Evolutionary conservation across 768 basidiomycete genomes (phyloP).

Genomic region (Cubamyces sp.): DNA sequence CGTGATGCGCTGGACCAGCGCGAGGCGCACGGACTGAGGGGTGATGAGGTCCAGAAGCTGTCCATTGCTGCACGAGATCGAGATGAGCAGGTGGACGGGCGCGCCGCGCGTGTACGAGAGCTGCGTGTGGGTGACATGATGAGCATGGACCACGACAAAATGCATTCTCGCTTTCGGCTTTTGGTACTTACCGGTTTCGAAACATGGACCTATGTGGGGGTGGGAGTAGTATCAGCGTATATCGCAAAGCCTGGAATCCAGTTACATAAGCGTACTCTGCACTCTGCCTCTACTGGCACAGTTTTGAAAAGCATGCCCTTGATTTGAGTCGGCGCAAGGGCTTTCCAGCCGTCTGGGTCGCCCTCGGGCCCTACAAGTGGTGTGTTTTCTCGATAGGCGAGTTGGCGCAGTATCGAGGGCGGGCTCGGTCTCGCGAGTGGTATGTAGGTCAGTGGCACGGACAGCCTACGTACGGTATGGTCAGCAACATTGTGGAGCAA

Average conservation of each 20-base stretch:
- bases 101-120: conserved; percentile 31
- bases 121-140: conserved; percentile 5
- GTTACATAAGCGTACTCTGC: conserved; percentile 17
- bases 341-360: conserved; percentile 34
- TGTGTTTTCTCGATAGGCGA: conserved; percentile 28
- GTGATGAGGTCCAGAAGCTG: conserved; percentile 29
- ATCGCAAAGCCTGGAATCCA: neutral
- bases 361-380: conserved; percentile 29
- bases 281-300: conserved; percentile 17
- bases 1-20: conserved; percentile 23
- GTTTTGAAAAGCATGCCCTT: conserved; percentile 29
- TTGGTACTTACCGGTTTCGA: conserved; percentile 22
- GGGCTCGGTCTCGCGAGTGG: conserved; percentile 28
- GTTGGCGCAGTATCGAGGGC: conserved; percentile 29
- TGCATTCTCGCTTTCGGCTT: too few species aligned
- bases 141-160: too few species aligned
- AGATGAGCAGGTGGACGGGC: conserved; percentile 22
- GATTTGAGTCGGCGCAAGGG: conserved; percentile 14
- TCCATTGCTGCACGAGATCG: conserved; percentile 17
- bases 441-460: conserved; percentile 24
- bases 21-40: conserved; percentile 17
- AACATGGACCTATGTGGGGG: conserved; percentile 21
- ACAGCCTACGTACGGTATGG: conserved; percentile 15
- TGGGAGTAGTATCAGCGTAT: neutral
- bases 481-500: neutral